Percentiles rank a stretch among this genome's conserved stretches.
Evolutionary conservation across 108 stramenopile genomes (phyloP).

Genomic region (Asterionellopsis glacialis): DNA sequence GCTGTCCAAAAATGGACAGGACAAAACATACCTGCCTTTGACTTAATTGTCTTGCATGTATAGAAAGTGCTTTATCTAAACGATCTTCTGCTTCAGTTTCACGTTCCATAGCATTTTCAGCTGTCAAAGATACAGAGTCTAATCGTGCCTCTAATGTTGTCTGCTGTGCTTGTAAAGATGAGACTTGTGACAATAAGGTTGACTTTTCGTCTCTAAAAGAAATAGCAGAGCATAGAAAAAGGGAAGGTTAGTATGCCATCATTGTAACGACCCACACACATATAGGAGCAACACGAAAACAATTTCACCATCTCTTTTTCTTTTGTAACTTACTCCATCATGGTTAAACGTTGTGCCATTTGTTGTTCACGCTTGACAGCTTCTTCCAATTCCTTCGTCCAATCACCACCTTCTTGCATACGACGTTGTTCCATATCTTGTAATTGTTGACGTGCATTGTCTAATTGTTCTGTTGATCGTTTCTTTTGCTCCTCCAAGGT

Average conservation of each 20-base stretch:
- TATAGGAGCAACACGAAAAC: too few relatives aligned
- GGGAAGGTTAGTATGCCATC: too few relatives aligned
- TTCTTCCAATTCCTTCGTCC: constrained; percentile 59
- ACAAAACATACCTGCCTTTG: constrained; percentile 41
- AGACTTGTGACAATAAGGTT: constrained; percentile 48
- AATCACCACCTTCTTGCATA: constrained; percentile 65
- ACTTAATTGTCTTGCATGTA: constrained; percentile 65
- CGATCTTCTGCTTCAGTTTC: constrained; percentile 70
- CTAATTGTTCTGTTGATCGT: constrained; percentile 30
- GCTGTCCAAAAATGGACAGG: too few relatives aligned
- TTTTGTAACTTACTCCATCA: constrained; percentile 49
- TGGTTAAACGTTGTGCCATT: constrained; percentile 22
- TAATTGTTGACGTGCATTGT: constrained; percentile 25
- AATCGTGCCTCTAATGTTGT: constrained; percentile 46
- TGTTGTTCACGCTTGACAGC: constrained; percentile 57
- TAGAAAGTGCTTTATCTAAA: constrained; percentile 58
- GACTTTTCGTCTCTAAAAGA: constrained; percentile 54
- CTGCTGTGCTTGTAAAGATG: constrained; percentile 48
- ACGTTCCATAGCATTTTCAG: constrained; percentile 50
- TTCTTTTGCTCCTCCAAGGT: constrained; percentile 42
- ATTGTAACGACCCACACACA: too few relatives aligned
- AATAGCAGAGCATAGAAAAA: too few relatives aligned
- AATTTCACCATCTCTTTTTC: too few relatives aligned
- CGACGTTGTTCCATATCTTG: constrained; percentile 27
- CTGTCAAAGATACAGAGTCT: constrained; percentile 37